phyloP scores from a whole-genome alignment of 768 basidiomycete genomes.

The Amanita rimosa region DNA sequence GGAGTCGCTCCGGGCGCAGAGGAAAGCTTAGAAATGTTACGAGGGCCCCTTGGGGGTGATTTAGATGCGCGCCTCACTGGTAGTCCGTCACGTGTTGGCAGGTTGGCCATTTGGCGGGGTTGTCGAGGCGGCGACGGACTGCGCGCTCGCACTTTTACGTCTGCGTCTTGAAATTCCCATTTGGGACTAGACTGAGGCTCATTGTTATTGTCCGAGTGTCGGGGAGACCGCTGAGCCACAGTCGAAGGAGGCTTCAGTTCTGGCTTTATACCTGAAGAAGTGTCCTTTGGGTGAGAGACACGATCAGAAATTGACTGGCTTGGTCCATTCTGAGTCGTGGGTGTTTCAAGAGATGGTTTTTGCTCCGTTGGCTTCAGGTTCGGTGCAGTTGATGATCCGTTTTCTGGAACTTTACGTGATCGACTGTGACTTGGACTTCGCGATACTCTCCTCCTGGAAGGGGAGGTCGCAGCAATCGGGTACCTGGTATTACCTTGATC shows the following conservation, averaged over 20 bases:
- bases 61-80: slow-evolving; percentile 16
- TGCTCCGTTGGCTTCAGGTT: neutral
- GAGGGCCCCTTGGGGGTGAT: slow-evolving; percentile 31
- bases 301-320: neutral
- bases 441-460: neutral
- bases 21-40: slow-evolving; percentile 15
- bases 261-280: neutral
- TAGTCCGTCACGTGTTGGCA: slow-evolving; percentile 7
- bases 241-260: neutral
- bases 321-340: neutral
- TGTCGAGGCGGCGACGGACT: slow-evolving; percentile 17
- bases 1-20: slow-evolving; percentile 11
- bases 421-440: neutral
- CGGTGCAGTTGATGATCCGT: neutral
- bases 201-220: slow-evolving; percentile 1
- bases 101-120: slow-evolving; percentile 11
- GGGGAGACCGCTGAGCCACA: neutral
- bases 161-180: slow-evolving; percentile 11
- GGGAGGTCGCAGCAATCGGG: neutral
- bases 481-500: neutral
- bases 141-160: slow-evolving; percentile 11
- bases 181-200: slow-evolving; percentile 9
- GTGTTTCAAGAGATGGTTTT: neutral
- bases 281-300: neutral
- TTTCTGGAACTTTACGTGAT: neutral